A percentile compares a stretch with the other conserved stretches of the same genome.
phyloP scores from a whole-genome alignment of 2,329 filamentous ascomycete species.

The Hawksworthiomyces lignivorus region DNA sequence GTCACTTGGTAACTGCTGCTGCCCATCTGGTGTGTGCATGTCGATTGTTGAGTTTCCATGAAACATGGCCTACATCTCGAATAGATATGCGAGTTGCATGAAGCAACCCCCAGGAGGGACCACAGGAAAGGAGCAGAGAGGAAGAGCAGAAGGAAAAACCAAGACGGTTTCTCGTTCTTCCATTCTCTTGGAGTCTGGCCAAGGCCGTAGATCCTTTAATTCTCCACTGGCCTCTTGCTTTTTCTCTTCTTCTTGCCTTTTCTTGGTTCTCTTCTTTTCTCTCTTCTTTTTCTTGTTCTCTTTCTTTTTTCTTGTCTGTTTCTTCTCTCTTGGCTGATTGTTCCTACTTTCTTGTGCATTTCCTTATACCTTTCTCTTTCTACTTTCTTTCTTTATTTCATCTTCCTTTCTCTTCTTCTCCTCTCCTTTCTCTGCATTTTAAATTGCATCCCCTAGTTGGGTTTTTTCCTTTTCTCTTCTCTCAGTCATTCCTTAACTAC shows the following conservation, averaged over 20 bases:
- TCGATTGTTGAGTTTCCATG: too few relatives aligned
- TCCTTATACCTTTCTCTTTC: background rate
- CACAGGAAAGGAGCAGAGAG: too few relatives aligned
- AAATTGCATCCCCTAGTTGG: background rate
- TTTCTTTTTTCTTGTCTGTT: background rate
- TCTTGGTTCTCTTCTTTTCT: background rate
- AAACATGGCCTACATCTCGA: too few relatives aligned
- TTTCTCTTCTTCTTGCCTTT: background rate
- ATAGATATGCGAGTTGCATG: too few relatives aligned
- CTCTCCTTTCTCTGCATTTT: background rate
- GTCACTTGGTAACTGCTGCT: too few relatives aligned
- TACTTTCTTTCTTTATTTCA: background rate
- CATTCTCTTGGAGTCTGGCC: too few relatives aligned
- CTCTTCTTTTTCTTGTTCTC: background rate
- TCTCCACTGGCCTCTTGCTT: background rate
- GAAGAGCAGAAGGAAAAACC: too few relatives aligned
- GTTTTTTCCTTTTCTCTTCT: background rate
- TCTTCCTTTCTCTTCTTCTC: background rate
- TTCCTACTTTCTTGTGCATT: background rate
- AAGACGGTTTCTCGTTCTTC: too few relatives aligned
- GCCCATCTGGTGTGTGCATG: too few relatives aligned
- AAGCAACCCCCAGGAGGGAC: too few relatives aligned
- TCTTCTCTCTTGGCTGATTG: background rate
- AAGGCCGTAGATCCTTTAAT: too few relatives aligned
- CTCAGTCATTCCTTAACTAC: background rate